phyloP scores from a whole-genome alignment of 164 flowering plant genomes.

The Vitis cinerea region DNA sequence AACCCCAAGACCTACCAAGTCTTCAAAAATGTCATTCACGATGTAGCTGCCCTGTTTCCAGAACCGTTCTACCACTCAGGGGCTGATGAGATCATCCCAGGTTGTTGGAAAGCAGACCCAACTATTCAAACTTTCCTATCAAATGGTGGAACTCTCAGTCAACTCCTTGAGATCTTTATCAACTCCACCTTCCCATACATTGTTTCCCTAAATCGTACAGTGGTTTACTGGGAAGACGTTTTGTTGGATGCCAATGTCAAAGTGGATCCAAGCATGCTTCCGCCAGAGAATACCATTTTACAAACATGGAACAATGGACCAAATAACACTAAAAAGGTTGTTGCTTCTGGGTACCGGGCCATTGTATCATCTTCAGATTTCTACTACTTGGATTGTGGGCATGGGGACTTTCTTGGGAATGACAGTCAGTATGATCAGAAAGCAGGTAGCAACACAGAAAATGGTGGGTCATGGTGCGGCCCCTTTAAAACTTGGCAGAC shows the following conservation, averaged over 20 bases:
- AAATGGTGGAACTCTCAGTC: conserved; percentile 57
- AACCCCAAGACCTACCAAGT: conserved; percentile 76
- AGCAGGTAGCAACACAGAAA: conserved; percentile 24
- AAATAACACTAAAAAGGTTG: conserved; percentile 65
- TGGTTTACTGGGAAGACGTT: conserved; percentile 89
- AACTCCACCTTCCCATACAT: conserved; percentile 69
- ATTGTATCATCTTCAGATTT: conserved; percentile 81
- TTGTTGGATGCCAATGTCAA: conserved; percentile 45
- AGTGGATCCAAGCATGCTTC: conserved; percentile 46
- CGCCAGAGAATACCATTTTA: conserved; percentile 52
- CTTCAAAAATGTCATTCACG: conserved; percentile 51
- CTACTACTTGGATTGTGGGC: conserved; percentile 94
- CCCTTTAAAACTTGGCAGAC: conserved; percentile 95
- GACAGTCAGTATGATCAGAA: conserved; percentile 52
- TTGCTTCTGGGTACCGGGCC: conserved; percentile 66
- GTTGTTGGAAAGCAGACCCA: conserved; percentile 85
- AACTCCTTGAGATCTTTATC: conserved; percentile 66
- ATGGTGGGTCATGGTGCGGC: conserved; percentile 94
- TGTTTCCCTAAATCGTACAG: conserved; percentile 58
- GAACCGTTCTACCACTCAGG: conserved; percentile 82
- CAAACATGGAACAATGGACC: conserved; percentile 93
- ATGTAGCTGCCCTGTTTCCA: conserved; percentile 62
- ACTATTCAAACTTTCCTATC: conserved; percentile 48
- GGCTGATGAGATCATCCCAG: conserved; percentile 75
- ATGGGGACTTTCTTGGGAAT: conserved; percentile 78